These are phyloP conservation scores for Hypocreales sp. DNA, from an alignment of 2,329 filamentous ascomycete genomes.

Conservation along the genomic window DNA sequence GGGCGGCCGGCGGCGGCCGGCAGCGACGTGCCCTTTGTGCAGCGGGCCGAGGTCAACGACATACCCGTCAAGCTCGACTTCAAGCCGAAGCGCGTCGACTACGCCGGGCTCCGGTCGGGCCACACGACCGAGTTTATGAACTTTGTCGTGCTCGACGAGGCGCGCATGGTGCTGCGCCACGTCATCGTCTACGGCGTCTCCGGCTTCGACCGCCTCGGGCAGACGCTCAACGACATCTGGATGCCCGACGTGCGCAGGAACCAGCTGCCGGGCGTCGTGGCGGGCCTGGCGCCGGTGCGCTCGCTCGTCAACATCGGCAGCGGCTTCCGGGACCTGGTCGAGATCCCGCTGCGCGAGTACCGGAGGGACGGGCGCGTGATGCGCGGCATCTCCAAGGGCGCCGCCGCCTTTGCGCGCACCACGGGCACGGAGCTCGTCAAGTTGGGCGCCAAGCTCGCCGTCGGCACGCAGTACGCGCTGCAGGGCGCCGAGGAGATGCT, in stretches of 20 bases:
- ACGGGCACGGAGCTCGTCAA: constrained; percentile 92
- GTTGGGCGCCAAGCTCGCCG: constrained; percentile 82
- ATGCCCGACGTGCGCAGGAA: constrained; percentile 82
- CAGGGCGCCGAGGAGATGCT: constrained; percentile 78
- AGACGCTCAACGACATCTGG: constrained; percentile 91
- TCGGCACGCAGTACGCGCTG: constrained; percentile 87
- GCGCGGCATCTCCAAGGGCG: constrained; percentile 82
- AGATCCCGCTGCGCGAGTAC: constrained; percentile 85
- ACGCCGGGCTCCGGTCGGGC: constrained; percentile 78
- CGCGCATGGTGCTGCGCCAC: constrained; percentile 72
- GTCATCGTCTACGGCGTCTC: constrained; percentile 85
- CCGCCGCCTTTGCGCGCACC: constrained; percentile 76
- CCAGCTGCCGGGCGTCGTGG: constrained; percentile 77
- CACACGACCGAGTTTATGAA: constrained; percentile 99
- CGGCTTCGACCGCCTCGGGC: constrained; percentile 79
- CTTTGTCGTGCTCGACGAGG: constrained; percentile 80
- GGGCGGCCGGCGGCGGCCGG: constrained; percentile 32
- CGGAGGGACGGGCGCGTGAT: constrained; percentile 86
- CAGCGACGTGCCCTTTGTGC: constrained; percentile 71
- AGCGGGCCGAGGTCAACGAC: constrained; percentile 74
- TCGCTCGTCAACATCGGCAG: constrained; percentile 83
- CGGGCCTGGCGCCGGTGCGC: constrained; percentile 78
- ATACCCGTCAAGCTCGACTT: constrained; percentile 81
- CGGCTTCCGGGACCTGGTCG: constrained; percentile 72
- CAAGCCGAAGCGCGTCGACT: constrained; percentile 96